Conservation (phyloP, 108 stramenopile genomes). For the Cyclotella kingstonii region DNA sequence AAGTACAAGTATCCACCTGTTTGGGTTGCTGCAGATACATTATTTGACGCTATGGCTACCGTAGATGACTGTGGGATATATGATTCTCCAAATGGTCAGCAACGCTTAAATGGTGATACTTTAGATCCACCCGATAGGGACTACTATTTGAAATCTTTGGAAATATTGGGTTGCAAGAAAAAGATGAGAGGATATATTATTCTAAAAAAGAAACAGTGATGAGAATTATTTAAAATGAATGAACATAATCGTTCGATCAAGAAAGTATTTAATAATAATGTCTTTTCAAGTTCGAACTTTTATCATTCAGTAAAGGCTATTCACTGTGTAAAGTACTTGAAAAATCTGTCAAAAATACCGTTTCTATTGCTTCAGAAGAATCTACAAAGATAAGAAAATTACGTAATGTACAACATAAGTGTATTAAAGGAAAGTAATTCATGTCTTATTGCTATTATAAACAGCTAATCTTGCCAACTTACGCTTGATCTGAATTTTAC, state of each 20-base stretch:
- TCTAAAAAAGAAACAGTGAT: constrained; percentile 21
- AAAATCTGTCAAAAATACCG: too few species aligned
- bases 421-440: too few species aligned
- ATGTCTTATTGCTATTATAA: too few species aligned
- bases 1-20: constrained; percentile 97
- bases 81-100: constrained; percentile 43
- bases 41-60: constrained; percentile 69
- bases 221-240: not conserved
- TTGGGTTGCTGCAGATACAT: constrained; percentile 77
- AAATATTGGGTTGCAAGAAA: constrained; percentile 46
- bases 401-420: too few species aligned
- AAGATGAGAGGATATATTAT: constrained; percentile 61
- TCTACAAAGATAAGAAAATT: too few species aligned
- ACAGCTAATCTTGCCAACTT: too few species aligned
- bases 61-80: constrained; percentile 64
- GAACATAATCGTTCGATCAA: not conserved
- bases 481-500: too few species aligned
- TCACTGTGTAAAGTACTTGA: too few species aligned
- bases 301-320: too few species aligned
- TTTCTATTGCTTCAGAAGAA: too few species aligned
- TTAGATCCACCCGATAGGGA: constrained; percentile 14
- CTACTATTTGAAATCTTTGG: constrained; percentile 25
- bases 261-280: too few species aligned
- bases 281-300: too few species aligned
- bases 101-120: constrained; percentile 8